Percentiles rank a stretch among this genome's conserved stretches.
phyloP scores from a whole-genome alignment of 768 basidiomycete genomes.

The Calocybe gangraenosa region DNA sequence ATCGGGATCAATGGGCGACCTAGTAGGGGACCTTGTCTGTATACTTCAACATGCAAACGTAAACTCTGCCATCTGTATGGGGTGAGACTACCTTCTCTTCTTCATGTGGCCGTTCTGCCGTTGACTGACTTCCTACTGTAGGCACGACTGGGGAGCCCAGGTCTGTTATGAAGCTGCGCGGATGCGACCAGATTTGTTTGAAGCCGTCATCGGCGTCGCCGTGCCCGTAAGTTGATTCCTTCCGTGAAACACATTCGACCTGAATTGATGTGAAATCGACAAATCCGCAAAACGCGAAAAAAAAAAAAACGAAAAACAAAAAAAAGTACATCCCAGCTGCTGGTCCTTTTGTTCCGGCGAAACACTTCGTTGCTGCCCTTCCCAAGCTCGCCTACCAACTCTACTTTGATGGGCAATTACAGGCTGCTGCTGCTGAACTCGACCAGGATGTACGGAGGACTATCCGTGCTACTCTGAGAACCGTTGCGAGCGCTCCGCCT shows the following conservation, averaged over 20 bases:
- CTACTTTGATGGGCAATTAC: conserved; percentile 51
- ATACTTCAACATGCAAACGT: conserved; percentile 51
- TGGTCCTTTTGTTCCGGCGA: conserved; percentile 42
- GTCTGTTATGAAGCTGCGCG: conserved; percentile 68
- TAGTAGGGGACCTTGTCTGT: conserved; percentile 61
- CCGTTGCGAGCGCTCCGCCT: conserved; percentile 52
- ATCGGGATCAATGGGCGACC: conserved; percentile 56
- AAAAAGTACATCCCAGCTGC: conserved; percentile 56
- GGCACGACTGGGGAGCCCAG: conserved; percentile 75
- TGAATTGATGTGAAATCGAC: background rate
- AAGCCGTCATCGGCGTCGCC: conserved; percentile 51
- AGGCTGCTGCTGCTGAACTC: conserved; percentile 48
- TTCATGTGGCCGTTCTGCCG: background rate
- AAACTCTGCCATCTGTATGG: conserved; percentile 52
- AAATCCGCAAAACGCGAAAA: too few species aligned
- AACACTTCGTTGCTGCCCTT: conserved; percentile 32
- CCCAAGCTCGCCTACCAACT: conserved; percentile 61
- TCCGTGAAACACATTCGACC: background rate
- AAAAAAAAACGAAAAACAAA: too few species aligned
- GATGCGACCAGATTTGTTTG: conserved; percentile 60
- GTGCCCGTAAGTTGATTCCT: conserved; percentile 46
- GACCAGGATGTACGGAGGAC: conserved; percentile 52
- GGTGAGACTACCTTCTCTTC: conserved; percentile 34
- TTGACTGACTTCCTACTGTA: conserved; percentile 16
- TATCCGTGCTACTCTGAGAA: conserved; percentile 52